These are phyloP conservation scores for Punctularia strigosozonata DNA, from an alignment of 768 basidiomycete species.

Conservation along the genomic window DNA sequence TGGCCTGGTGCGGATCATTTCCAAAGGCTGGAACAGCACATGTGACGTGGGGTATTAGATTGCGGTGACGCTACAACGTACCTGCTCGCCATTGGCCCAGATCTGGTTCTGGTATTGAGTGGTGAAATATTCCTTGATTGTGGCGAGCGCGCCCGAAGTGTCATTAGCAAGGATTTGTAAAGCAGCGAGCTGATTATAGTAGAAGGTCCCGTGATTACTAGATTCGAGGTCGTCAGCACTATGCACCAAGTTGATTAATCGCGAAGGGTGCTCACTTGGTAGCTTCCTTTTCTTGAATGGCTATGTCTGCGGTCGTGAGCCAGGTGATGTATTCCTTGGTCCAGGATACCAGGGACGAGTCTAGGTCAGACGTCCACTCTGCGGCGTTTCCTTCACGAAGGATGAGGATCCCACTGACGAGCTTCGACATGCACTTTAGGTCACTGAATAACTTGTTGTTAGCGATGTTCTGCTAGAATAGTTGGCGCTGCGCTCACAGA, in stretches of 20 bases:
- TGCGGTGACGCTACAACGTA: slow-evolving; percentile 10
- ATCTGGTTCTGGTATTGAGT: slow-evolving; percentile 42
- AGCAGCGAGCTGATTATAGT: slow-evolving; percentile 46
- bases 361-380: slow-evolving; percentile 43
- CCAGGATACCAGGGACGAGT: slow-evolving; percentile 40
- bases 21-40: slow-evolving; percentile 32
- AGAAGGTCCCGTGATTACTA: slow-evolving; percentile 62
- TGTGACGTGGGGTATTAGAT: too few relatives aligned
- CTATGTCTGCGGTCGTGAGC: slow-evolving; percentile 38
- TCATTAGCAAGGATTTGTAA: slow-evolving; percentile 45
- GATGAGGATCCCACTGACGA: slow-evolving; percentile 39
- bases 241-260: neutral
- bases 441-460: slow-evolving; percentile 25
- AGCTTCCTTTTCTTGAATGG: slow-evolving; percentile 31
- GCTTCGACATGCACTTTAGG: slow-evolving; percentile 44
- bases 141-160: slow-evolving; percentile 30
- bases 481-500: slow-evolving; percentile 27
- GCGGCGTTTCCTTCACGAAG: slow-evolving; percentile 36
- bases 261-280: slow-evolving; percentile 29
- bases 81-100: slow-evolving; percentile 45
- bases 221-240: neutral
- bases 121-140: slow-evolving; percentile 38
- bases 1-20: slow-evolving; percentile 47
- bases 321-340: slow-evolving; percentile 38
- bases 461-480: neutral